Evolutionary conservation across 768 basidiomycete species (phyloP), one percentile per base, ranked within the genome.

Genomic region (Ramaria rubella): DNA sequence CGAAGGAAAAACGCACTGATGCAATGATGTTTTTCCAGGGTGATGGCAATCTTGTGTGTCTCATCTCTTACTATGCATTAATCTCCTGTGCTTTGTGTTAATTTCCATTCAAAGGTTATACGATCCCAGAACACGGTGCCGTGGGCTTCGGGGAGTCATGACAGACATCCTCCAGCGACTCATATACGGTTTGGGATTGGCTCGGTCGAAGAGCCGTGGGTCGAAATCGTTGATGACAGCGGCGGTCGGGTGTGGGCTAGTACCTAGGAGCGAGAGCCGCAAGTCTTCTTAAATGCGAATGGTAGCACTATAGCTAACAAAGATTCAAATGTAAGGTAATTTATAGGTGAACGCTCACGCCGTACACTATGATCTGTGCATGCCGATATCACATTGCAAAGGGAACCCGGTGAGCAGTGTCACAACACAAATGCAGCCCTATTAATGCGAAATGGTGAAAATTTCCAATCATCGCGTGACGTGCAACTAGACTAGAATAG

Each of bases 41-140:
- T 19, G 64, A 65, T 44, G 63, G 61, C 14, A 62, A 65, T 38
- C 43, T 64, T 11, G 63, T 61, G 29, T 42, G 60, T 56, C 7
- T 3, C 26, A 29, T 49, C n/a, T 59, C 40, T 17, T 49, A n/a
- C 40, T 45, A 14, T n/a, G 17, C n/a, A 23, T 46, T 46, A 23
- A 34, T 17, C 31, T 52, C 5, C 19, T 36, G 34, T 4, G 24
- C 46, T 48, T 26, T 23, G 6, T 8, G 46, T 26, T 48, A n/a
- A 26, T 17, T 7, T n/a, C 36, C n/a, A n/a, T 19, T 8, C 23
- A 9, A 11, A 56, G 55, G 55, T 56, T 9, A 56, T 56, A 4
- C 40, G 40, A n/a, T 56, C 55, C 19, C 30, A 49, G n/a, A 49
- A 21, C 26, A 33, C 24, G 44, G 55, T 56, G 4, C 55, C 55